Evolutionary conservation across 768 basidiomycete genomes (phyloP).

Genomic region (Rhizopogon salebrosus): DNA sequence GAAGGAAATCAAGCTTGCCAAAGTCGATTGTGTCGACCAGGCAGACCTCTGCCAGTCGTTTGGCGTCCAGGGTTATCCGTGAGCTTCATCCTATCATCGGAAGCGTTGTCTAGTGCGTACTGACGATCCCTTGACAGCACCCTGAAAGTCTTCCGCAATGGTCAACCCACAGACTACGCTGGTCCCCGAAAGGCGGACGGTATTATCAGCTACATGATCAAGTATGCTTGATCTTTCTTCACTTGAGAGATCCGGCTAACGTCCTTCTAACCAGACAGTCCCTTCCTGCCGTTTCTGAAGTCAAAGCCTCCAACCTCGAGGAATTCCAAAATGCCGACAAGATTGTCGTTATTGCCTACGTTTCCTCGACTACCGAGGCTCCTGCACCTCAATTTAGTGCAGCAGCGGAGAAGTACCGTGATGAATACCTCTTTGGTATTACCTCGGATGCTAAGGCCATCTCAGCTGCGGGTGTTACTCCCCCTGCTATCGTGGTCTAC

Average conservation of each 20-base stretch:
- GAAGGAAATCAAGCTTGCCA: conserved; percentile 85
- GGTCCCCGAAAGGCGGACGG: conserved; percentile 95
- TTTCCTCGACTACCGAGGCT: conserved; percentile 64
- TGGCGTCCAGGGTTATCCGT: conserved; percentile 94
- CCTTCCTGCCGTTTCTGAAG: conserved; percentile 84
- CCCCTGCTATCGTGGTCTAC: conserved; percentile 88
- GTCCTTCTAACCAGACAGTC: conserved; percentile 59
- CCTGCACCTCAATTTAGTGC: conserved; percentile 72
- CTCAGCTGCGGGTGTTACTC: conserved; percentile 64
- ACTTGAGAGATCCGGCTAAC: conserved; percentile 2
- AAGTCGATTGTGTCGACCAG: conserved; percentile 96
- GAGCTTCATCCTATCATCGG: conserved; percentile 24
- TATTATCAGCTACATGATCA: conserved; percentile 94
- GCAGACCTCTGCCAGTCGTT: conserved; percentile 86
- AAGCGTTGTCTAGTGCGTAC: neutral
- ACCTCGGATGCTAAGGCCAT: conserved; percentile 67
- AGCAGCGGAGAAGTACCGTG: conserved; percentile 83
- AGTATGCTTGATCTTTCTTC: conserved; percentile 45
- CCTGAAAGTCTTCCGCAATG: conserved; percentile 87
- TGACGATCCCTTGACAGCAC: conserved; percentile 44
- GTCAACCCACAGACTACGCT: conserved; percentile 71
- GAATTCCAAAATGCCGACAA: conserved; percentile 89
- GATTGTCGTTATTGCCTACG: conserved; percentile 84
- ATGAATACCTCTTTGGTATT: conserved; percentile 90
- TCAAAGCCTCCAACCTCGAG: conserved; percentile 69